These are phyloP conservation scores for Mycosphaerella sp. DNA, from an alignment of 2,329 filamentous ascomycete genomes.

Conservation along the genomic window DNA sequence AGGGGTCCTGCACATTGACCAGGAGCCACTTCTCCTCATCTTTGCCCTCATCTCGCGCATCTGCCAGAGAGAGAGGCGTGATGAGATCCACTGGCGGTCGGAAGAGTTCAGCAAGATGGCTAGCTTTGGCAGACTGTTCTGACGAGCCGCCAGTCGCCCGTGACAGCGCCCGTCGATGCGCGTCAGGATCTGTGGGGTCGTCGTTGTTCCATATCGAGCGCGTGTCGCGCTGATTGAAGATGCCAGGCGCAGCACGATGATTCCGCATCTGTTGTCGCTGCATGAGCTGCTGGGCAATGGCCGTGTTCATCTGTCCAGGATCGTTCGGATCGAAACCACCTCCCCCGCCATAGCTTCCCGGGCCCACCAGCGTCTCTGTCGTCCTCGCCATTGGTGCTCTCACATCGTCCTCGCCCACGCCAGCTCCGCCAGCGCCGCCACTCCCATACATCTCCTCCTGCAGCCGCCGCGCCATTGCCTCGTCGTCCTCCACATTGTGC, in stretches of 20 bases:
- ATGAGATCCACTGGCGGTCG: conserved; percentile 90
- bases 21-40: conserved; percentile 88
- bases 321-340: conserved; percentile 33
- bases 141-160: conserved; percentile 60
- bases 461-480: conserved; percentile 81
- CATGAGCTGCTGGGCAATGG: conserved; percentile 59
- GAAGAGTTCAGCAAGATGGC: conserved; percentile 82
- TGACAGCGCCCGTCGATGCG: conserved; percentile 50
- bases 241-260: conserved; percentile 41
- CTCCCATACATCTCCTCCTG: conserved; percentile 83
- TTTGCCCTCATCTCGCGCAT: conserved; percentile 77
- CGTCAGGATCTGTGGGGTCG: conserved; percentile 44
- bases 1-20: conserved; percentile 90
- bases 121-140: conserved; percentile 62
- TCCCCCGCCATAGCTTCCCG: conserved; percentile 40
- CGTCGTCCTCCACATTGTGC: conserved; percentile 67
- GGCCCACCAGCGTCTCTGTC: conserved; percentile 84
- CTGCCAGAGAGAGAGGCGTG: conserved; percentile 70
- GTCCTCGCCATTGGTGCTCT: conserved; percentile 86
- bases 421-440: conserved; percentile 38
- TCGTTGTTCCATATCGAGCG: conserved; percentile 54
- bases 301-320: conserved; percentile 53
- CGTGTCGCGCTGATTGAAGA: conserved; percentile 60
- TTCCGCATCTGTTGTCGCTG: conserved; percentile 18
- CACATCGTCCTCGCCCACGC: conserved; percentile 55